Base-by-base conservation (phyloP, 2,329 filamentous ascomycete genomes). In the Colletotrichum zoysiae region DNA sequence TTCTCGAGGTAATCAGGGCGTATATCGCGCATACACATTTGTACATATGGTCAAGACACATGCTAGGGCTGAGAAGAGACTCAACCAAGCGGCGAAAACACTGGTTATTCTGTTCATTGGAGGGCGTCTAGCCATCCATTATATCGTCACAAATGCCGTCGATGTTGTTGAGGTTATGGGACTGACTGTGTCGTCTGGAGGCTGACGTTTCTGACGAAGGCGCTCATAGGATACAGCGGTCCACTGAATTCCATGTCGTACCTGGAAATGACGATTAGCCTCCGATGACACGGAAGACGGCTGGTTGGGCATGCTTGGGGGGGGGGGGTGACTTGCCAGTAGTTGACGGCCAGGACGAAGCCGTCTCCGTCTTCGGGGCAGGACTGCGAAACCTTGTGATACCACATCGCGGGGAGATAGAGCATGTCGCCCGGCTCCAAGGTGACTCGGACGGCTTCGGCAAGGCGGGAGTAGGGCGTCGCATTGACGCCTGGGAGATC, bases 331-430 rank as follows among this genome's bases (percentile, higher is more conserved):
- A 76, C 83, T 78, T 80, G 92, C 92, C 93, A 96, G 79, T 95
- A 95, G 77, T 96, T 96, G 48, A 95, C 90, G 1, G 93, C 92
- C 67, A 92, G 89, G 53, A 93, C 94, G 42, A 95, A 89, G 0
- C 91, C 91, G 74, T 95, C 92, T 0, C 88, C 91, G 66, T 93
- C 91, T 0, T 88, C 83, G 0, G 86, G 86, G 74, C 89, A 90
- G 2, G 87, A 90, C 78, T 96, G 93, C 8, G 88, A 90, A 5
- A 96, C 93, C 78, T 95, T 95, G 78, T 96, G 93, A 20, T 74
- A 93, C 93, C 93, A 96, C 85, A 95, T 88, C 7, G 92, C 90
- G 8, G 93, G 93, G 40, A 96, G 83, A 81, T 96, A 96, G 20
- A 96, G 80, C 90, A 96, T 93, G 78, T 96, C 93, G 0, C 93